phyloP scores from a whole-genome alignment of 306 rosid species.

The Medicago lupulina region DNA sequence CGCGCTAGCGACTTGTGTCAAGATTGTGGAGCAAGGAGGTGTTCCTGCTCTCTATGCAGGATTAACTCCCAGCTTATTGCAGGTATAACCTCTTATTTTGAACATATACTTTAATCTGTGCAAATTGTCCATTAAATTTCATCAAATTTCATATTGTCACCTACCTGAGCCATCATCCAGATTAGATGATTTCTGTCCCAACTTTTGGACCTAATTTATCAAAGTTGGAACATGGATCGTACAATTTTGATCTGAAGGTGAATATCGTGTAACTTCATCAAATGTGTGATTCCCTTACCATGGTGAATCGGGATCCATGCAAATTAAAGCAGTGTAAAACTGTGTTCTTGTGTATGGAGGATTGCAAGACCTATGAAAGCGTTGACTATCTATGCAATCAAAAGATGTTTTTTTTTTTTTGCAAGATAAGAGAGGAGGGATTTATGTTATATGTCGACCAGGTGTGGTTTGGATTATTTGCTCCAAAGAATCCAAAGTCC shows the following conservation, averaged over 20 bases:
- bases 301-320: neutral
- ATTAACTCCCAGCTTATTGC: conserved; percentile 88
- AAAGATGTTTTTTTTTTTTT: conserved; percentile 3
- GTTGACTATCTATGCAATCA: conserved; percentile 12
- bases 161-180: neutral
- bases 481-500: conserved; percentile 26
- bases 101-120: conserved; percentile 21
- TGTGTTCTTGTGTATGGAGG: conserved; percentile 3
- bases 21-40: conserved; percentile 88
- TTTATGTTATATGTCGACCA: neutral
- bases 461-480: conserved; percentile 15
- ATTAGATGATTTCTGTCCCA: neutral
- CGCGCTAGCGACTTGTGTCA: conserved; percentile 74
- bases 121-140: neutral
- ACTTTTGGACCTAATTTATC: neutral
- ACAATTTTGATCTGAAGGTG: neutral
- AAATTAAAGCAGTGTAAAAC: neutral
- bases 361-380: neutral
- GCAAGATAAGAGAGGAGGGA: conserved; percentile 1
- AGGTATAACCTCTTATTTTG: conserved; percentile 56
- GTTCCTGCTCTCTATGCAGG: conserved; percentile 90
- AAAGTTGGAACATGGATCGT: neutral
- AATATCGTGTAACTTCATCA: neutral
- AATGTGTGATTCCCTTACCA: neutral
- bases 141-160: neutral